phyloP scores from a whole-genome alignment of 2,329 filamentous ascomycete genomes.

The Purpureocillium takamizusanense region DNA sequence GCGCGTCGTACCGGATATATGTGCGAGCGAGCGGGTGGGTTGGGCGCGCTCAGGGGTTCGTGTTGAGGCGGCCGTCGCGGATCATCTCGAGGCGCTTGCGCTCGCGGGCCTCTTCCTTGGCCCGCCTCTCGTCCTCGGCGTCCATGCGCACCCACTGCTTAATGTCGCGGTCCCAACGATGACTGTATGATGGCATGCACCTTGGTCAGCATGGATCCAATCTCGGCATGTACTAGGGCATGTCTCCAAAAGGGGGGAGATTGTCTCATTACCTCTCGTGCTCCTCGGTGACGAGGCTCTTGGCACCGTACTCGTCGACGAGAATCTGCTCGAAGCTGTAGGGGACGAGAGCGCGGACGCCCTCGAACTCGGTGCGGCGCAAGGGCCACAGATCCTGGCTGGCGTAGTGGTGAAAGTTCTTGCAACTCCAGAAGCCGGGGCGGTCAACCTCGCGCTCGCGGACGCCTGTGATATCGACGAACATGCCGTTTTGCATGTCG shows the following conservation, averaged over 20 bases:
- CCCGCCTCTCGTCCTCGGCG: slow-evolving; percentile 15
- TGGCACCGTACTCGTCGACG: slow-evolving; percentile 55
- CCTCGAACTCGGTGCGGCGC: slow-evolving; percentile 66
- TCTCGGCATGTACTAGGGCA: no score
- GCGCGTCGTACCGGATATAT: no score
- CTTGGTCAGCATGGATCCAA: neutral
- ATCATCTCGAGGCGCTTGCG: slow-evolving; percentile 15
- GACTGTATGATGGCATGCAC: slow-evolving; percentile 28
- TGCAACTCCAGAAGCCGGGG: slow-evolving; percentile 68
- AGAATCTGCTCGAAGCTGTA: slow-evolving; percentile 59
- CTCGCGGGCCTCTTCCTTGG: slow-evolving; percentile 14
- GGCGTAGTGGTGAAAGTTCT: slow-evolving; percentile 67
- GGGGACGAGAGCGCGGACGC: slow-evolving; percentile 60
- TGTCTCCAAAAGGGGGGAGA: no score
- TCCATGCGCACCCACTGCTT: slow-evolving; percentile 50
- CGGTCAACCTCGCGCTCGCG: slow-evolving; percentile 51
- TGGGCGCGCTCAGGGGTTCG: no score
- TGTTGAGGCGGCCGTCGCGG: slow-evolving; percentile 4
- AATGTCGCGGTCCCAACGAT: slow-evolving; percentile 47
- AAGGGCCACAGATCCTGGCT: slow-evolving; percentile 68
- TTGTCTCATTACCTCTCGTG: slow-evolving; percentile 50
- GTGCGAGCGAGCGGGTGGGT: no score
- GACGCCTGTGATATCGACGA: slow-evolving; percentile 74
- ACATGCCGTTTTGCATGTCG: slow-evolving; percentile 65
- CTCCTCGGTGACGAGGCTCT: slow-evolving; percentile 49